Evolutionary conservation across 148 eudicot genomes (phyloP).

Genomic region (Rheum nobile): DNA sequence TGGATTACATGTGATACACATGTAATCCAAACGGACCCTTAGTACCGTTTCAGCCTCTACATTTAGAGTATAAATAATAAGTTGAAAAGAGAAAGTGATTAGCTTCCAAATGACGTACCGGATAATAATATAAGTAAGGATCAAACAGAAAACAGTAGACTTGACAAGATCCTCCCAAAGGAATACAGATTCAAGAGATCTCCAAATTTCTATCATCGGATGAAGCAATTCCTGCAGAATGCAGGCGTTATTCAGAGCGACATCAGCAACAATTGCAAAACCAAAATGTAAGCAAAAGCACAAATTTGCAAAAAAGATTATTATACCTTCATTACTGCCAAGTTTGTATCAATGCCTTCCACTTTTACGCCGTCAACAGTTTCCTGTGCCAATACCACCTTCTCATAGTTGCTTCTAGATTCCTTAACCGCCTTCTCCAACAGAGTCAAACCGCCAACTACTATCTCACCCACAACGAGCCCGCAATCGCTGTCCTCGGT

Average conservation of each 20-base stretch:
- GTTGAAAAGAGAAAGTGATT: background rate
- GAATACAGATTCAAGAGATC: constrained; percentile 37
- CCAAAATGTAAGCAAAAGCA: background rate
- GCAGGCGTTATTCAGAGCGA: background rate
- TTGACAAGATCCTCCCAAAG: constrained; percentile 77
- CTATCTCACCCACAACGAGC: constrained; percentile 67
- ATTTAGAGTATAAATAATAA: background rate
- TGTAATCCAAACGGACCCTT: background rate
- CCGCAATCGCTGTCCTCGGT: constrained; percentile 22
- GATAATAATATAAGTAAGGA: constrained; percentile 40
- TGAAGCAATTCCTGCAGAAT: constrained; percentile 65
- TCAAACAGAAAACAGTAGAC: constrained; percentile 54
- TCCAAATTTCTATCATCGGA: constrained; percentile 45
- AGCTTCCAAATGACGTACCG: constrained; percentile 26
- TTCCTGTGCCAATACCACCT: constrained; percentile 67
- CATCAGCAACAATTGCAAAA: background rate
- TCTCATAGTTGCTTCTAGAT: constrained; percentile 69
- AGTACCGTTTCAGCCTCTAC: background rate
- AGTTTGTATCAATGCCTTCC: constrained; percentile 84
- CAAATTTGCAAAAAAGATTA: background rate
- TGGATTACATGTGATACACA: no score
- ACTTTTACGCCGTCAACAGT: constrained; percentile 90
- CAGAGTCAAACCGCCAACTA: constrained; percentile 69
- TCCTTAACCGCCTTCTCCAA: constrained; percentile 78
- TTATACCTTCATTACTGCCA: constrained; percentile 83